phyloP scores from a whole-genome alignment of 257 asterid genomes.

The Mentha longifolia region DNA sequence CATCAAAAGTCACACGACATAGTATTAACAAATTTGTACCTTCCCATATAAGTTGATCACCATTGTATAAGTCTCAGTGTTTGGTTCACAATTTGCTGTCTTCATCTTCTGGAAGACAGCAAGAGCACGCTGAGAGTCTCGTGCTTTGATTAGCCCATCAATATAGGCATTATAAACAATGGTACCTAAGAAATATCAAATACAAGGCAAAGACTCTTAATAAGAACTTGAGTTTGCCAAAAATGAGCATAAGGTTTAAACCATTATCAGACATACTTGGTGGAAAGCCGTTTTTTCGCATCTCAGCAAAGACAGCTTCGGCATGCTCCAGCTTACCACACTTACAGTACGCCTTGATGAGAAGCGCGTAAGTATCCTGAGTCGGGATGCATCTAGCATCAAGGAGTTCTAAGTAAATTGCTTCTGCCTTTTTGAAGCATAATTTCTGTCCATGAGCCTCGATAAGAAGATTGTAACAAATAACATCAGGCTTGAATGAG shows the following conservation, averaged over 20 bases:
- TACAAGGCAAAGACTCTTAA: constrained; percentile 19
- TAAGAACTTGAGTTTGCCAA: not conserved
- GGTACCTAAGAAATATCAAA: constrained; percentile 52
- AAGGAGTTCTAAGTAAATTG: constrained; percentile 63
- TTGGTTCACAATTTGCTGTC: constrained; percentile 64
- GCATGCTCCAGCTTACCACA: constrained; percentile 65
- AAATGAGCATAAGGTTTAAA: constrained; percentile 11
- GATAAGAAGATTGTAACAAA: constrained; percentile 83
- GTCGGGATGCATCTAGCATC: constrained; percentile 83
- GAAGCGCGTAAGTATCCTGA: constrained; percentile 87
- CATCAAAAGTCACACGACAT: too few species aligned
- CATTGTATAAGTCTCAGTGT: constrained; percentile 80
- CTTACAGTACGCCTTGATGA: constrained; percentile 68
- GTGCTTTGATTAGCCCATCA: constrained; percentile 65
- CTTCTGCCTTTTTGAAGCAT: constrained; percentile 64
- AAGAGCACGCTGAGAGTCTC: constrained; percentile 62
- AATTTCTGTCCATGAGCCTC: constrained; percentile 80
- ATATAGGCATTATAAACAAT: constrained; percentile 77
- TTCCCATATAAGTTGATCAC: constrained; percentile 85
- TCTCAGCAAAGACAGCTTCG: constrained; percentile 73
- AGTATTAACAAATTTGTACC: constrained; percentile 40
- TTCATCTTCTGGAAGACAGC: constrained; percentile 76
- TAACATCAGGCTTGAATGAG: constrained; percentile 73
- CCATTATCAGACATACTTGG: constrained; percentile 49
- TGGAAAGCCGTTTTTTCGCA: constrained; percentile 59